Percentiles rank a stretch among this genome's conserved stretches.
Conservation (phyloP, 768 basidiomycete species). For the Boletus patriciae region DNA sequence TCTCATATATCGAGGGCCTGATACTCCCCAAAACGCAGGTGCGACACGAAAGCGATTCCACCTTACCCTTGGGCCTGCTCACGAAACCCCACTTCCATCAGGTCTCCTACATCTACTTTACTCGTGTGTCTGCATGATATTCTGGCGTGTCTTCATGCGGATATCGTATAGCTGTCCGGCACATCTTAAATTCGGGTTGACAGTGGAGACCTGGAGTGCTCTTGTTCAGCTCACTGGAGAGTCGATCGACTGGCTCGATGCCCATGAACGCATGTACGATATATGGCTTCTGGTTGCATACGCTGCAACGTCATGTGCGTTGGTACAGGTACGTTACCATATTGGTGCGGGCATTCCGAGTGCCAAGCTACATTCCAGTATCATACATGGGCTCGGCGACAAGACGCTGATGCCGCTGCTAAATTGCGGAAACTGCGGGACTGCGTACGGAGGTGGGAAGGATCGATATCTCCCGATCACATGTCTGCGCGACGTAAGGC, state of each 20-base stretch:
- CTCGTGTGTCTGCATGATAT: constrained; percentile 91
- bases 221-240: constrained; percentile 74
- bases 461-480: constrained; percentile 83
- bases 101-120: constrained; percentile 88
- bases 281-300: constrained; percentile 87
- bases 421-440: constrained; percentile 81
- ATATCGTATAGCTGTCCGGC: constrained; percentile 91
- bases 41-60: constrained; percentile 25
- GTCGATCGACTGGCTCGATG: constrained; percentile 87
- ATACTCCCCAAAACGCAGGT: constrained; percentile 69
- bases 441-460: constrained; percentile 86
- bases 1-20: constrained; percentile 73
- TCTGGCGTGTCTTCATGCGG: constrained; percentile 98
- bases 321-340: constrained; percentile 71
- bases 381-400: constrained; percentile 87
- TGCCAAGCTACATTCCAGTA: constrained; percentile 52
- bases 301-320: constrained; percentile 82
- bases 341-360: background rate
- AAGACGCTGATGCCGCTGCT: constrained; percentile 70
- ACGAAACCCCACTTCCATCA: constrained; percentile 27
- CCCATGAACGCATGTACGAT: constrained; percentile 78
- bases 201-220: constrained; percentile 74
- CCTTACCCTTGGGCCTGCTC: background rate
- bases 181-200: constrained; percentile 84
- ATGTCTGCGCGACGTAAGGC: constrained; percentile 94